Evolutionary conservation across 2,329 filamentous ascomycete species (phyloP), one percentile per base, ranked within the genome.

Genomic region (Plenodomus tracheiphilus): DNA sequence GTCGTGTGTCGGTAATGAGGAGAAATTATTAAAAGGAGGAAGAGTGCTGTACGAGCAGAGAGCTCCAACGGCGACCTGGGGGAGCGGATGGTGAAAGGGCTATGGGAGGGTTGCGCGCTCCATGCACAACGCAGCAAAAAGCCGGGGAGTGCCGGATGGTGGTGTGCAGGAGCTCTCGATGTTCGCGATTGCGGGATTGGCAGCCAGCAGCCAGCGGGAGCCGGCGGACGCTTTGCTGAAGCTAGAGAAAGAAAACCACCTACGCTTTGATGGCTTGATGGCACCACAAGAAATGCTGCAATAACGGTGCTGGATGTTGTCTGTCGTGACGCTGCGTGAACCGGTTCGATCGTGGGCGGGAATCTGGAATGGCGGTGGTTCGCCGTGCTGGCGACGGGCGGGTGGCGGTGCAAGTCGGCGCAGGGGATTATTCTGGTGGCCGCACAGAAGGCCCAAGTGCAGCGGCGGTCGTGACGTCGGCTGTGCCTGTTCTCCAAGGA

Each of bases 71-170:
- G n/a, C n/a, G n/a, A n/a, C n/a, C n/a, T n/a, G n/a, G 28, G 15
- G 9, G 28, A 8, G 28, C 7, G 13, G 28, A 32, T 32, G 13
- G 28, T 8, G 28, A 32, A n/a, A n/a, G n/a, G n/a, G n/a, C n/a
- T n/a, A n/a, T n/a, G n/a, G n/a, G n/a, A n/a, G n/a, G n/a, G n/a
- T n/a, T n/a, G n/a, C n/a, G n/a, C n/a, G n/a, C n/a, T n/a, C n/a
- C 44, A 18, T 37, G 32, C 32, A 37, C 9, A 8, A 9, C 6
- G 35, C 21, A 43, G 46, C 56, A 61, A 42, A 46, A 43, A 44
- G 57, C 53, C 62, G 53, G 58, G 50, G 50, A 43, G 46, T 32
- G 53, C 61, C 65, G 65, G 64, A 25, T 25, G 22, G 63, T 60
- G 42, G 62, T 15, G 35, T 42, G 35, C 37, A 44, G 57, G 54